Base-by-base conservation (phyloP, 306 rosid species). In the Argentina anserina region DNA sequence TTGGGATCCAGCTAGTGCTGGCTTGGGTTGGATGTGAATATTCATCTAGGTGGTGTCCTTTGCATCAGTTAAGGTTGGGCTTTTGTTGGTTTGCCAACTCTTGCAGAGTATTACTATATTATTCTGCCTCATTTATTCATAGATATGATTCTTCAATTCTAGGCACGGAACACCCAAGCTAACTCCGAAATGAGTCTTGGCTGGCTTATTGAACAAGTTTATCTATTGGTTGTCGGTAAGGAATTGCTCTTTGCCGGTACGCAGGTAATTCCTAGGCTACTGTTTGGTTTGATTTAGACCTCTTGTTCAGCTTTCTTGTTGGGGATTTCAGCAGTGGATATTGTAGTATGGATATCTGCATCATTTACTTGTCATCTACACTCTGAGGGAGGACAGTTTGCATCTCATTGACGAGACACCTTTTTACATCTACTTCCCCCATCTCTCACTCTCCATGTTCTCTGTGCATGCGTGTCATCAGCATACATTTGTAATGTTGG, bases 191-290 rank as follows among this genome's bases (percentile, higher is more conserved):
- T 89, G 79, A 89, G 86, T 88, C 90, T 93, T 66, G 77, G 67
- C 34, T 96, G 97, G 15, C 98, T 97, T 20, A 91, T 89, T 13
- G 98, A 97, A 41, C 94, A 91, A 86, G 98, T 93, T 78, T 89
- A 89, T 87, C 80, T 97, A 6, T 78, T 93, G 73, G 97, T 82
- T 34, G 96, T 89, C 84, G 92, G 82, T 47, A 89, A 85, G 77
- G 96, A 83, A 74, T 78, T 90, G 84, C 97, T 93, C 73, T 90
- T 93, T 87, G 97, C 97, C 72, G 98, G 97, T 71, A 90, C 89
- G 4, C 98, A 93, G 98, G 98, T 93, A 87, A 82, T 65, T 75
- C 52, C 7, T 60, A 21, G 18, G 69, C n/a, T 58, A 20, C 70
- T 42, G 18, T 62, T 64, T 34, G 14, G 36, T n/a, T 74, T 55